Percentiles rank a stretch among this genome's conserved stretches.
phyloP scores from a whole-genome alignment of 768 basidiomycete genomes.

The Suillus lakei region DNA sequence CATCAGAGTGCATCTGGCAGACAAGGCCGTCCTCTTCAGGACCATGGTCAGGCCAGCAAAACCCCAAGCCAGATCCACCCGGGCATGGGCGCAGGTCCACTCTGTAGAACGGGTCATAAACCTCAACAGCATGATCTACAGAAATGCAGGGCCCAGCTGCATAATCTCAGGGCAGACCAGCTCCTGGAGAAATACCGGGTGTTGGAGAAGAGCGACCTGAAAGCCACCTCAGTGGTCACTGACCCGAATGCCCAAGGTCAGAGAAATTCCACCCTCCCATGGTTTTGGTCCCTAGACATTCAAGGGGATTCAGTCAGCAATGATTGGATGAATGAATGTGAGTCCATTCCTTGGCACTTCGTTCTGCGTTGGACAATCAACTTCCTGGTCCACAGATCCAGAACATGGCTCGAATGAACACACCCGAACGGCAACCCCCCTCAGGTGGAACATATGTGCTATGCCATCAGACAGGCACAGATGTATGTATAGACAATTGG shows the following conservation, averaged over 20 bases:
- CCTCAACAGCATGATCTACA: neutral
- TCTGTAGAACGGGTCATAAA: neutral
- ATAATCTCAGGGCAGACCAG: neutral
- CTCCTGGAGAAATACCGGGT: neutral
- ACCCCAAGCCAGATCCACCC: neutral
- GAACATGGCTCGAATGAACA: no score
- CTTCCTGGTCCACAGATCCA: no score
- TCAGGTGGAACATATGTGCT: no score
- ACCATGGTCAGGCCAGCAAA: neutral
- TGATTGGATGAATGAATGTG: conserved; percentile 16
- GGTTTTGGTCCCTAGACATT: conserved; percentile 15
- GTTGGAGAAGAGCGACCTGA: neutral
- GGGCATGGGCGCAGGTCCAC: conserved; percentile 3
- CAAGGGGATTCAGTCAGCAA: neutral
- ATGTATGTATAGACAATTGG: no score
- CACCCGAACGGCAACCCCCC: accelerated
- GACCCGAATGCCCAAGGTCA: conserved; percentile 9
- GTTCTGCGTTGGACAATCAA: no score
- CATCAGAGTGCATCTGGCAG: conserved; percentile 5
- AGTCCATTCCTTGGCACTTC: neutral
- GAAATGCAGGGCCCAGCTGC: neutral
- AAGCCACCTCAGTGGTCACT: neutral
- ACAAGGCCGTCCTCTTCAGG: conserved; percentile 13
- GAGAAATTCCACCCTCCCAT: neutral
- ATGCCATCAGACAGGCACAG: no score